Evolutionary conservation across 2,329 filamentous ascomycete genomes (phyloP).

Genomic region (Fusarium tjaetaba): DNA sequence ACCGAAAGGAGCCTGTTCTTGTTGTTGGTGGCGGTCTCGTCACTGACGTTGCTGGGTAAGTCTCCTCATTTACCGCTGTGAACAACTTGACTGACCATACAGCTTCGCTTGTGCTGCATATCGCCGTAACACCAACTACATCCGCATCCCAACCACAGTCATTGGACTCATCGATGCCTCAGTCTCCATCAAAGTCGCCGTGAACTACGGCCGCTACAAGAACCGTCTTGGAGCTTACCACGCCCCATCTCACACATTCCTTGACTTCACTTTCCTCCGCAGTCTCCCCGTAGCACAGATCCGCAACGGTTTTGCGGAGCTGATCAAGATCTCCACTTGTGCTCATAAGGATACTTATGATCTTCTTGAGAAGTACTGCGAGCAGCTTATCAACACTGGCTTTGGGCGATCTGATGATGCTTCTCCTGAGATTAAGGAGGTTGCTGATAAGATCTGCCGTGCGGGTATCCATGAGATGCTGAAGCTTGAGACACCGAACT

Average conservation of each 20-base stretch:
- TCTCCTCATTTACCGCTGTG: conserved; percentile 37
- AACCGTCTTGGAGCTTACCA: conserved; percentile 79
- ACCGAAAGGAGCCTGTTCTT: conserved; percentile 73
- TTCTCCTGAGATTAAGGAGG: conserved; percentile 63
- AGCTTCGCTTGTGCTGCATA: conserved; percentile 78
- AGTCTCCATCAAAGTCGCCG: conserved; percentile 81
- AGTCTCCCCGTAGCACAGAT: conserved; percentile 74
- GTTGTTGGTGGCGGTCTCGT: conserved; percentile 75
- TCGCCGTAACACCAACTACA: conserved; percentile 77
- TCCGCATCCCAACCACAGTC: conserved; percentile 78
- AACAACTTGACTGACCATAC: conserved; percentile 34
- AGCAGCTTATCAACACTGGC: conserved; percentile 70
- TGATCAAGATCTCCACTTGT: conserved; percentile 81
- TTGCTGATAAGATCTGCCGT: conserved; percentile 74
- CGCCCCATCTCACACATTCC: conserved; percentile 76
- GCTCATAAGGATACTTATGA: conserved; percentile 73
- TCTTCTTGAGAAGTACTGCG: conserved; percentile 74
- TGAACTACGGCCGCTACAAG: conserved; percentile 81
- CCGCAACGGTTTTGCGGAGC: conserved; percentile 77
- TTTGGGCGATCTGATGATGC: conserved; percentile 71
- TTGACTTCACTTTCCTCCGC: conserved; percentile 78
- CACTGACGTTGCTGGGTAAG: conserved; percentile 79
- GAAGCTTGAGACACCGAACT: conserved; percentile 76
- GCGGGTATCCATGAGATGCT: conserved; percentile 78
- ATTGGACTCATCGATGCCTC: conserved; percentile 80